phyloP scores from a whole-genome alignment of 176 grass and related monocot genomes.

The Microstegium vimineum region DNA sequence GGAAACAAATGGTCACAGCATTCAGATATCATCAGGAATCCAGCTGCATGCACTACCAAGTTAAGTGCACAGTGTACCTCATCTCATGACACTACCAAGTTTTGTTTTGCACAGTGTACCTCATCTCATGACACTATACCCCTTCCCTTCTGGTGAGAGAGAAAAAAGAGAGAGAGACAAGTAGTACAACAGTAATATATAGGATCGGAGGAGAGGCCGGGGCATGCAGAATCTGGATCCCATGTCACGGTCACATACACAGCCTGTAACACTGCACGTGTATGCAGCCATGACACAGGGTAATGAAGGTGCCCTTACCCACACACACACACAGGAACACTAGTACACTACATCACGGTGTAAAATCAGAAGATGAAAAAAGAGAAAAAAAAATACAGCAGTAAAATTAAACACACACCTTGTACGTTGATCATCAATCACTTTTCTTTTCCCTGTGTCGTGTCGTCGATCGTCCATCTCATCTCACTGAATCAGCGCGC shows the following conservation, averaged over 20 bases:
- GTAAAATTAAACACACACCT: conserved; percentile 28
- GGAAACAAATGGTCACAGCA: conserved; percentile 2
- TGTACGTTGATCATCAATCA: neutral
- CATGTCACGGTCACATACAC: conserved; percentile 51
- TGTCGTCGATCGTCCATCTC: no score
- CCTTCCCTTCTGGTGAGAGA: neutral
- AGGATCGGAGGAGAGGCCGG: neutral
- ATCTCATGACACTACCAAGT: conserved; percentile 34
- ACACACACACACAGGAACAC: neutral
- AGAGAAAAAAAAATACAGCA: conserved; percentile 10
- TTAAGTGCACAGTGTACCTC: conserved; percentile 25
- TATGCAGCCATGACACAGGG: conserved; percentile 50
- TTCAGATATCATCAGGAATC: neutral
- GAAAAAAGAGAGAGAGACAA: neutral
- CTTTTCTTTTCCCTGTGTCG: neutral
- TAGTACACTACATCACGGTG: neutral
- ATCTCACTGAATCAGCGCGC: neutral
- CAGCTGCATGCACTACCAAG: neutral
- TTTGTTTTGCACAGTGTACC: conserved; percentile 25
- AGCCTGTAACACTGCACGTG: conserved; percentile 26
- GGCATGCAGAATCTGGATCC: conserved; percentile 9
- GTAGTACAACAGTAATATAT: conserved; percentile 28
- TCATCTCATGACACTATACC: conserved; percentile 41
- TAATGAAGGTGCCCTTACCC: neutral
- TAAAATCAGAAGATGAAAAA: neutral